Base-by-base conservation (phyloP, 2,329 filamentous ascomycete species). In the Colletotrichum spaethianum region DNA sequence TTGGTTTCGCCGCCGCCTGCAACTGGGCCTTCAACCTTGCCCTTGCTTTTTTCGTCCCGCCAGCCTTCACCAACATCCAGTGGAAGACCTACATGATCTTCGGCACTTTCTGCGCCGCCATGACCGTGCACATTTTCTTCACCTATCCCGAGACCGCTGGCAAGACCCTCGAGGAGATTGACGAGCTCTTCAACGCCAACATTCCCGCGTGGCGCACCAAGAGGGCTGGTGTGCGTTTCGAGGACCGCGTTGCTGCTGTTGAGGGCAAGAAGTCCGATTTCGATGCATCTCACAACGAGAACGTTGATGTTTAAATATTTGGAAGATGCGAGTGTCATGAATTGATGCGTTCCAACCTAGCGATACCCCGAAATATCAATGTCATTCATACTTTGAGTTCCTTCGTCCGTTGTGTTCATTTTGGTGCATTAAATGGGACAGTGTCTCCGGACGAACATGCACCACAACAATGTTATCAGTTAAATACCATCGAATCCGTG, bases 1-100 rank as follows among this genome's bases (percentile, higher is more conserved):
- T 89, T 8, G 85, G 87, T 23, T 80, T 90, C 3, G 79, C 86
- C 0, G 88, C 88, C 0, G 86, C 87, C 1, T 80, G 82, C 4
- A 87, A 87, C 78, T 87, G 86, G 86, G 80, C 82, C 2, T 86
- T 86, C 78, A 87, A 87, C 76, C 86, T 86, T 67, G 86, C 85
- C 2, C 81, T 87, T 16, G 84, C 83, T 4, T 86, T 83, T 73
- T 87, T 87, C 65, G 84, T 86, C 1, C 86, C 85, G 1, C 82
- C 84, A 28, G 63, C 65, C 9, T 69, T 76, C 20, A 68, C 74
- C 20, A 73, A 74, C 11, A 76, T 77, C 12, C 73, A 75, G 11
- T 77, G 75, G 75, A 74, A 76, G 64, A 72, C 73, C 0, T 77
- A 77, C 65, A 75, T 77, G 70, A 72, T 77, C 4, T 77, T 77